Base-by-base conservation (phyloP, 441 rosid species). In the Flueggea neowawraea region DNA sequence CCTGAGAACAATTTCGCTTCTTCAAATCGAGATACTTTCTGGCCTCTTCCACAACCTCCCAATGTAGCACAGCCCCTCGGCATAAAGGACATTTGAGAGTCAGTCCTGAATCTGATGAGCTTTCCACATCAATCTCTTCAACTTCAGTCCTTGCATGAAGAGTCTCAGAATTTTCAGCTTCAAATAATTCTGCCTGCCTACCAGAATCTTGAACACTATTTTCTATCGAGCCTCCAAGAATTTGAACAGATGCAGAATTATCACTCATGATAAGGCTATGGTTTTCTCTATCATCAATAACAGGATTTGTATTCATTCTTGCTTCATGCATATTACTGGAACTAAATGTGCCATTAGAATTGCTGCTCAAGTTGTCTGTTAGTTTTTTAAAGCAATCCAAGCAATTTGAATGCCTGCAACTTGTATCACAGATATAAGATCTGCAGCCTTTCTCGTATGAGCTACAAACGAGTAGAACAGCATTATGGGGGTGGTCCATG, bases 401-500 rank as follows among this genome's bases (percentile, higher is more conserved):
- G 69, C 96, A 88, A 68, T 88, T 88, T 17, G 92, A 88, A 71
- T 86, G 96, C 32, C 96, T 80, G 72, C 84, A 80, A 78, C 96
- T 88, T 54, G 96, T 88, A 67, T 88, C 90, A 63, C 95, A 88
- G 80, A 86, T 86, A 69, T 73, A 88, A 16, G 95, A 84, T 52
- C 79, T 80, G 57, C 95, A 88, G 15, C 95, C 95, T 76, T 81
- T 88, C 52, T 82, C 84, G 64, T 86, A 82, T 33, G 95, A 86
- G 63, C 86, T 70, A 71, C 95, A 86, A 51, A 75, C 51, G 13
- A 88, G 81, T 57, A 88, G 88, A 57, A 88, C 81, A 28, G 92
- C 90, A 73, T 88, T 88, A 70, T 88, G 95, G 33, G 95, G 95
- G 72, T 82, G 90, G 59, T 88, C 95, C 84, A 88, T 82, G 75